These are phyloP conservation scores for Yamadazyma songkhlaensis DNA, from an alignment of 1,139 yeast genomes.

Conservation along the genomic window DNA sequence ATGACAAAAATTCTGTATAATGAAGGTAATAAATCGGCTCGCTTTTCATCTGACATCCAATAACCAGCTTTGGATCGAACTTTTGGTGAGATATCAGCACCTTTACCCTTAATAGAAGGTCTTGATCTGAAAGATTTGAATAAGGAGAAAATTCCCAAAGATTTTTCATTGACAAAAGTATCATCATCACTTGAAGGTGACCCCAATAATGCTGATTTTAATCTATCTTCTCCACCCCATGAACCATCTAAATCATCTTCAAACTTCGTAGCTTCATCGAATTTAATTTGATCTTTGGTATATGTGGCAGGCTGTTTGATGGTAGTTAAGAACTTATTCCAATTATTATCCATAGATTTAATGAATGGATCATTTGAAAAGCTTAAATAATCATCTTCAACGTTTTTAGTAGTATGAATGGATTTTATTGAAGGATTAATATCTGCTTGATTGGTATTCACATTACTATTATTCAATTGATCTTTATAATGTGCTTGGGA, in stretches of 20 bases:
- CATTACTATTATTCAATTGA: conserved; percentile 31
- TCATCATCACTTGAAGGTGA: conserved; percentile 28
- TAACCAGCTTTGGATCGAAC: conserved; percentile 59
- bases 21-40: conserved; percentile 64
- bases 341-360: conserved; percentile 34
- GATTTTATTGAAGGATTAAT: conserved; percentile 9
- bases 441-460: conserved; percentile 18
- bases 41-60: conserved; percentile 65
- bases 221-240: conserved; percentile 73
- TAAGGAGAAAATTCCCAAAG: conserved; percentile 3
- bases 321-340: conserved; percentile 37
- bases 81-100: conserved; percentile 26
- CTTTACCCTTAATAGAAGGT: background rate
- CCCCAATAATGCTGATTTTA: conserved; percentile 53
- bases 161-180: conserved; percentile 20
- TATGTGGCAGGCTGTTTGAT: conserved; percentile 38
- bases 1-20: conserved; percentile 59
- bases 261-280: conserved; percentile 21
- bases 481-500: conserved; percentile 44
- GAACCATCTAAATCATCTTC: conserved; percentile 33
- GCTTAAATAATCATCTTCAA: conserved; percentile 32
- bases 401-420: conserved; percentile 11
- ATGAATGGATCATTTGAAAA: conserved; percentile 42
- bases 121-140: background rate
- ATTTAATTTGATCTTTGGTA: conserved; percentile 24